Percentiles rank a stretch among this genome's conserved stretches.
phyloP scores from a whole-genome alignment of 2,329 filamentous ascomycete genomes.

The Arthrobotrys conoides region DNA sequence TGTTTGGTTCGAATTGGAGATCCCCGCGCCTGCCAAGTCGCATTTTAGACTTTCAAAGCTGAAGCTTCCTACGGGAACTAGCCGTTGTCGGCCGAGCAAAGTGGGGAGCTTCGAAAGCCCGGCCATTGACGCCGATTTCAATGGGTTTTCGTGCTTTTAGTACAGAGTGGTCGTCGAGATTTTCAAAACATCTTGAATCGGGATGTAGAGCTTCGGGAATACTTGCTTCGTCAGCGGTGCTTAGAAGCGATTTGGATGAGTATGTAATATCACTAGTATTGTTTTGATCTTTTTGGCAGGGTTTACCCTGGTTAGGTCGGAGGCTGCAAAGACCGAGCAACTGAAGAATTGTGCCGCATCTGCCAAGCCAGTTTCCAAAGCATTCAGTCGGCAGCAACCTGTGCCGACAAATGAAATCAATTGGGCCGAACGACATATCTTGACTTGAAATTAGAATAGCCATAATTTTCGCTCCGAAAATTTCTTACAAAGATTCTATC shows the following conservation, averaged over 20 bases:
- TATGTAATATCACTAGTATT: neutral
- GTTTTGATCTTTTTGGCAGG: neutral
- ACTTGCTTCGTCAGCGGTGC: slow-evolving; percentile 10
- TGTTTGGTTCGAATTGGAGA: neutral
- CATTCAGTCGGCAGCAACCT: too few relatives aligned
- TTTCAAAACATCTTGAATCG: slow-evolving; percentile 5
- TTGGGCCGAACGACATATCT: neutral
- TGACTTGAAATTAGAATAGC: too few relatives aligned
- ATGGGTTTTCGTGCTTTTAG: too few relatives aligned
- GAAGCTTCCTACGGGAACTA: slow-evolving; percentile 1
- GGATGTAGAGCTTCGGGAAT: neutral
- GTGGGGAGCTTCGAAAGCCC: neutral
- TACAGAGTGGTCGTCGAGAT: too few relatives aligned
- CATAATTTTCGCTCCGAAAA: too few relatives aligned
- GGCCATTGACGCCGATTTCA: neutral
- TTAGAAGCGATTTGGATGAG: neutral
- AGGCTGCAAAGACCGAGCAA: neutral
- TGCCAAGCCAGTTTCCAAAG: neutral
- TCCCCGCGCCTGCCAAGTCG: neutral
- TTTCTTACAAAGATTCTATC: too few relatives aligned
- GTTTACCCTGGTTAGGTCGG: neutral
- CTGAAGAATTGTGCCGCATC: neutral
- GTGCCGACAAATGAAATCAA: neutral
- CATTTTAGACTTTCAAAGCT: slow-evolving; percentile 7
- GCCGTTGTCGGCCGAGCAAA: slow-evolving; percentile 41